Conservation (phyloP, 2,329 filamentous ascomycete genomes). For the Exophiala aquamarina region DNA sequence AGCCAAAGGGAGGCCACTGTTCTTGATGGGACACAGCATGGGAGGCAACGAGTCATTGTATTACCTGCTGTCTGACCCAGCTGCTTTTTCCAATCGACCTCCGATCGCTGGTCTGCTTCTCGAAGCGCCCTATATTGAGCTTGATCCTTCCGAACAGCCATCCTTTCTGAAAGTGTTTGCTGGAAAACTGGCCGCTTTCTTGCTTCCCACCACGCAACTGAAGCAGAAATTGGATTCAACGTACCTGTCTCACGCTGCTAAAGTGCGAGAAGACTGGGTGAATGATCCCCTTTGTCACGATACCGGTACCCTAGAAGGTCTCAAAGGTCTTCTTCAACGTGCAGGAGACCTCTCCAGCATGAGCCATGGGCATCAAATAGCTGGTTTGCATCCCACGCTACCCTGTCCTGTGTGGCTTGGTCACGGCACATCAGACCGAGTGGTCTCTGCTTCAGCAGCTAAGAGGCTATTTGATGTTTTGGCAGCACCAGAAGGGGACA, state of each 20-base stretch:
- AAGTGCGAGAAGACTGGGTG: constrained; percentile 59
- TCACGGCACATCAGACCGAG: constrained; percentile 74
- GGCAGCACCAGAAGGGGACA: constrained; percentile 45
- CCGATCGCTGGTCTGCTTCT: constrained; percentile 72
- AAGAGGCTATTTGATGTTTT: constrained; percentile 62
- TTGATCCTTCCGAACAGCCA: constrained; percentile 66
- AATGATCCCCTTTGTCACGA: constrained; percentile 75
- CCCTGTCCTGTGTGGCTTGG: constrained; percentile 69
- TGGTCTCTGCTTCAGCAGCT: constrained; percentile 65
- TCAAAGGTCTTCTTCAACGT: constrained; percentile 76
- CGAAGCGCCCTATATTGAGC: constrained; percentile 76
- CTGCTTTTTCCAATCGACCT: constrained; percentile 51
- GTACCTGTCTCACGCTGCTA: constrained; percentile 67
- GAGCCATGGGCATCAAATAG: constrained; percentile 34
- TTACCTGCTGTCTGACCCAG: constrained; percentile 42
- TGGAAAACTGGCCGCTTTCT: constrained; percentile 65
- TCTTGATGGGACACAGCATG: constrained; percentile 90
- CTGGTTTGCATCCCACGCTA: constrained; percentile 17
- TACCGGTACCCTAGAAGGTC: constrained; percentile 79
- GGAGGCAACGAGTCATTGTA: constrained; percentile 76
- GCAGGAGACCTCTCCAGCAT: constrained; percentile 60
- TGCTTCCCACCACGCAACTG: constrained; percentile 69
- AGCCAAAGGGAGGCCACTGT: constrained; percentile 58
- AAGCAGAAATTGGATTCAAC: constrained; percentile 63
- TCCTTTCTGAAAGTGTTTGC: constrained; percentile 60